Conservation (phyloP, 192 early-diverging fungal genomes). For the Geosiphon pyriformis region DNA sequence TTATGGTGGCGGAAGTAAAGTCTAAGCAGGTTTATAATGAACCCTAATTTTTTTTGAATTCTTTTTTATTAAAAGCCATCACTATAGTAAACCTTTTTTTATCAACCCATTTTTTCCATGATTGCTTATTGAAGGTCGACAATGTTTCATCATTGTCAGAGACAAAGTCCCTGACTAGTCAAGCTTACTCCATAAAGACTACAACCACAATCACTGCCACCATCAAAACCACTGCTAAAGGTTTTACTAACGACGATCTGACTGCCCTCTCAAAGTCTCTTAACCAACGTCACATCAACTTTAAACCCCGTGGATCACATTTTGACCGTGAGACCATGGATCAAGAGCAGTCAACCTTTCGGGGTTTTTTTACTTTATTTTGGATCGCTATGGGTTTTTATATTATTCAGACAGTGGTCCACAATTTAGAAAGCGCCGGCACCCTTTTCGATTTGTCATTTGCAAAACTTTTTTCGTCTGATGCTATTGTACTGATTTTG, state of each 20-base stretch:
- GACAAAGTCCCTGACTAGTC: no score
- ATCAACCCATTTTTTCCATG: no score
- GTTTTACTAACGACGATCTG: not conserved
- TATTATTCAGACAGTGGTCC: constrained; percentile 53
- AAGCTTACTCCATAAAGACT: no score
- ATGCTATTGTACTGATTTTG: constrained; percentile 58
- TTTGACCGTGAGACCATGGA: constrained; percentile 38
- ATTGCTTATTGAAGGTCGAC: no score
- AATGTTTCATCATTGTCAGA: no score
- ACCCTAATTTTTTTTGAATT: no score
- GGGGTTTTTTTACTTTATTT: constrained; percentile 79
- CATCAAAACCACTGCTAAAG: not conserved
- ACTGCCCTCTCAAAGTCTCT: constrained; percentile 8
- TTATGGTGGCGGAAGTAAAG: no score
- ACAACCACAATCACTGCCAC: not conserved
- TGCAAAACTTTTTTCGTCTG: constrained; percentile 54
- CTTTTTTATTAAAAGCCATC: no score
- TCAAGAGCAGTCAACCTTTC: constrained; percentile 40
- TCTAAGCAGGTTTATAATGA: no score
- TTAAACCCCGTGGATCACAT: constrained; percentile 34
- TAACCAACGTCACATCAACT: constrained; percentile 29
- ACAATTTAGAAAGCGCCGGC: constrained; percentile 53
- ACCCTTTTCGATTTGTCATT: constrained; percentile 39
- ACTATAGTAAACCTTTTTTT: no score
- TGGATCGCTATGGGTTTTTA: constrained; percentile 77